These are phyloP conservation scores for Arachis monticola DNA, from an alignment of 331 rosid genomes.

Conservation along the genomic window DNA sequence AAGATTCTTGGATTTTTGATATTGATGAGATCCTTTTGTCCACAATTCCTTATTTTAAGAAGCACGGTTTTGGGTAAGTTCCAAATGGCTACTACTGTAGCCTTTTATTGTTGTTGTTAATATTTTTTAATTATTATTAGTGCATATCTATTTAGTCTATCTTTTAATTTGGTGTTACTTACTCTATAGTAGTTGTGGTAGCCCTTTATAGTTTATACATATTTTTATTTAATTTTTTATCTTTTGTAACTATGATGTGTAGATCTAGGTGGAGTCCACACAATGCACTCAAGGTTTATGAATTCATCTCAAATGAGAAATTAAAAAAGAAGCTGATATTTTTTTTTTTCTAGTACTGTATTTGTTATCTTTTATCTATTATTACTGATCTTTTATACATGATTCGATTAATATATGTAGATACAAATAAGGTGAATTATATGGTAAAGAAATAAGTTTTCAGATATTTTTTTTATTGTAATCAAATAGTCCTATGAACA, in stretches of 20 bases:
- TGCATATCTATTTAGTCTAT: conserved; percentile 1
- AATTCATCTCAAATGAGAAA: background rate
- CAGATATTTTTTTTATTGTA: too few species aligned
- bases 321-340: background rate
- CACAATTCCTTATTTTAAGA: conserved; percentile 66
- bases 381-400: background rate
- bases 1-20: conserved; percentile 70
- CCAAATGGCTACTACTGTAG: background rate
- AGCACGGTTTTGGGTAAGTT: conserved; percentile 64
- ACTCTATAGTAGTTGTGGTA: background rate
- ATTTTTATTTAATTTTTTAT: too few species aligned
- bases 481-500: too few species aligned
- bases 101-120: background rate
- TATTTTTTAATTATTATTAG: background rate
- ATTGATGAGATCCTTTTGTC: conserved; percentile 75
- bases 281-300: conserved; percentile 17
- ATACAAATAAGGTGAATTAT: too few species aligned
- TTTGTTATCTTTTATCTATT: too few species aligned
- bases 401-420: too few species aligned
- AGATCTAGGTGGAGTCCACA: conserved; percentile 24
- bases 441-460: background rate
- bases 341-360: background rate
- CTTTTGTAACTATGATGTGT: conserved; percentile 17
- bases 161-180: conserved; percentile 8
- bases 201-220: background rate